Base-by-base conservation (phyloP, 2,329 filamentous ascomycete species). In the Simplicillium sp. region DNA sequence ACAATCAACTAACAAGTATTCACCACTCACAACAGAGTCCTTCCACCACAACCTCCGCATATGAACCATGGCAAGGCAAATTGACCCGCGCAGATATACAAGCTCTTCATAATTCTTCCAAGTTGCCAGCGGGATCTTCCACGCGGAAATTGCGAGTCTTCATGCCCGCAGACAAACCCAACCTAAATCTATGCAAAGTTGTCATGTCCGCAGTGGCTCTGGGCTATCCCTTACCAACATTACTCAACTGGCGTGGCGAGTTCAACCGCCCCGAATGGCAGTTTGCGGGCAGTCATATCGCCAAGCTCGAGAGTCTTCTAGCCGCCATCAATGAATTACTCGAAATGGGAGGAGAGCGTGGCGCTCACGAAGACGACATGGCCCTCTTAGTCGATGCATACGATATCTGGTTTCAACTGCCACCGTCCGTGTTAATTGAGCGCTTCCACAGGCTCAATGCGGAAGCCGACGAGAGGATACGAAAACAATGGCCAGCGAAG, bases 371-470 rank as follows among this genome's bases (percentile, higher is more conserved):
- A 7, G 50, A 63, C 11, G 58, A 62, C 40, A 43, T 65, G 1
- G 54, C 55, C 1, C 47, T 65, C 0, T 48, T 65, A n/a, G 56
- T 65, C 2, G 61, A 65, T 17, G 57, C 60, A 0, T 58, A 65
- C 44, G 59, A 65, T 34, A 48, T 60, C 31, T 64, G 61, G 61
- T 65, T 65, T 34, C 61, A 65, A 38, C 53, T 65, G 1, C 61
- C 61, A 0, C 58, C 60, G 1, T 57, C 58, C 5, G 59, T 62
- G 1, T 52, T 65, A 2, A 53, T 65, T 5, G 43, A 59, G 32
- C 55, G 61, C 7, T 65, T 56, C 40, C 60, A 62, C 38, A 48
- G 50, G 12, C 47, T 63, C 17, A 63, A 63, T 42, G 46, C 45
- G 5, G 54, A 61, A 32, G 60, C 60, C 11, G 52, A 63, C 37